Evolutionary conservation across 371 early-diverging fungal species (phyloP), one percentile per base, ranked within the genome.

Genomic region (Mortierella sp.): DNA sequence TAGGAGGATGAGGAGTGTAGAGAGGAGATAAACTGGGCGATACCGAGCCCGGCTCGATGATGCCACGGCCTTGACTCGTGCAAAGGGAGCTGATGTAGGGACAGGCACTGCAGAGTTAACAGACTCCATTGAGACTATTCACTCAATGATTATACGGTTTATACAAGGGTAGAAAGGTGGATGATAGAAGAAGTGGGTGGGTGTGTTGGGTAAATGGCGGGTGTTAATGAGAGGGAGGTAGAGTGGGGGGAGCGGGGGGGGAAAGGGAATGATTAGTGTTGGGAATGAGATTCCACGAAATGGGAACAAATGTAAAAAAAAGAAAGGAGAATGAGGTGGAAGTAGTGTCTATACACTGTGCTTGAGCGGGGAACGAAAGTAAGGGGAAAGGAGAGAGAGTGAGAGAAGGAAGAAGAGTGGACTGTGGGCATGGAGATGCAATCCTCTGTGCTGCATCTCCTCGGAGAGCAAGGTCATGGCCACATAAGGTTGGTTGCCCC

Each of bases 271-370:
- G 63, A 28, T 19, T 16, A 28, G 28, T 28, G 28, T 28, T 28
- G 53, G 66, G 67, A 72, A 72, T 55, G 67, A 72, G 55, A 67
- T 47, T 71, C 72, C 59, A 52, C 61, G 64, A 61, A 71, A 50
- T 58, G 47, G 57, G 66, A 53, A 52, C 19, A 36, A 64, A 53
- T 24, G 36, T n/a, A 50, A 50, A 36, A 38, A 45, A 61, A 45
- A 38, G 47, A 58, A 57, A 52, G 47, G 13, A 58, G 52, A 53
- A 41, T n/a, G 47, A 40, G 59, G 55, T 32, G 45, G 15, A 24
- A 48, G 45, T 22, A 33, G 28, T 28, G 28, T 28, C 28, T 28
- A 28, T 28, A 28, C 28, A 28, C 28, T 28, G 28, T 2, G 28
- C 28, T 2, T 1, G 28, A 28, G 28, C 28, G 28, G 28, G 28